phyloP scores from a whole-genome alignment of 1,139 yeast species.

The Blastobotrys aristatus region DNA sequence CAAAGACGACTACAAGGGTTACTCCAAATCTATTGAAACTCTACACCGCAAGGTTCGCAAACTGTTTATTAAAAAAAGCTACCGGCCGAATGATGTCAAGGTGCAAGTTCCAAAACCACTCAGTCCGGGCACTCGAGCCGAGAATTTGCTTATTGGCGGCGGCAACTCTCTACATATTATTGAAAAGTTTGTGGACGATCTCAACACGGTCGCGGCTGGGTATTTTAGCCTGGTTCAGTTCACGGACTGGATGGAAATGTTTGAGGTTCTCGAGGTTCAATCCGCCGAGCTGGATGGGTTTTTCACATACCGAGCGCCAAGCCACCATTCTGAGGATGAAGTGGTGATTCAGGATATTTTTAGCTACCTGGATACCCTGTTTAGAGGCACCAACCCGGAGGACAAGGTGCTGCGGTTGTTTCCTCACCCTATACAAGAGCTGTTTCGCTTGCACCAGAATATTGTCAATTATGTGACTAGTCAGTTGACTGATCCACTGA shows the following conservation, averaged over 20 bases:
- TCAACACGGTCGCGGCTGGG: slow-evolving; percentile 60
- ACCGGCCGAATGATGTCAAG: slow-evolving; percentile 55
- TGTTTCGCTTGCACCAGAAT: slow-evolving; percentile 63
- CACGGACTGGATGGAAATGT: slow-evolving; percentile 76
- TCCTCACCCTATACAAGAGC: slow-evolving; percentile 65
- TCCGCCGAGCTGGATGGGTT: slow-evolving; percentile 52
- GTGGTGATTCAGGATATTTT: slow-evolving; percentile 65
- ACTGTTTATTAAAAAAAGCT: slow-evolving; percentile 69
- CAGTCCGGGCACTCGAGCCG: slow-evolving; percentile 22
- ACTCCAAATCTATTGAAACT: slow-evolving; percentile 41
- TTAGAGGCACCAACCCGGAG: slow-evolving; percentile 33
- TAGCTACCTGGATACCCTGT: slow-evolving; percentile 59
- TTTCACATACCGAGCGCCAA: slow-evolving; percentile 52
- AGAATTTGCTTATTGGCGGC: slow-evolving; percentile 23
- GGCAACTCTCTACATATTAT: slow-evolving; percentile 34
- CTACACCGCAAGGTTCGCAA: slow-evolving; percentile 68
- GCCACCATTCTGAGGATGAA: slow-evolving; percentile 46
- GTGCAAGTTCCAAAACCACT: slow-evolving; percentile 27
- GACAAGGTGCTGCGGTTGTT: slow-evolving; percentile 48
- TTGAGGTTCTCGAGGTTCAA: slow-evolving; percentile 68
- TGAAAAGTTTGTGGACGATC: slow-evolving; percentile 54
- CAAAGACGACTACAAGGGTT: slow-evolving; percentile 32
- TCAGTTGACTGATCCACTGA: slow-evolving; percentile 58
- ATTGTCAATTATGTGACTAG: slow-evolving; percentile 58
- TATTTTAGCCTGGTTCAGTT: slow-evolving; percentile 56